Evolutionary conservation across 2,329 filamentous ascomycete genomes (phyloP), one percentile per base, ranked within the genome.

Genomic region (Torrubiella hemipterigena): DNA sequence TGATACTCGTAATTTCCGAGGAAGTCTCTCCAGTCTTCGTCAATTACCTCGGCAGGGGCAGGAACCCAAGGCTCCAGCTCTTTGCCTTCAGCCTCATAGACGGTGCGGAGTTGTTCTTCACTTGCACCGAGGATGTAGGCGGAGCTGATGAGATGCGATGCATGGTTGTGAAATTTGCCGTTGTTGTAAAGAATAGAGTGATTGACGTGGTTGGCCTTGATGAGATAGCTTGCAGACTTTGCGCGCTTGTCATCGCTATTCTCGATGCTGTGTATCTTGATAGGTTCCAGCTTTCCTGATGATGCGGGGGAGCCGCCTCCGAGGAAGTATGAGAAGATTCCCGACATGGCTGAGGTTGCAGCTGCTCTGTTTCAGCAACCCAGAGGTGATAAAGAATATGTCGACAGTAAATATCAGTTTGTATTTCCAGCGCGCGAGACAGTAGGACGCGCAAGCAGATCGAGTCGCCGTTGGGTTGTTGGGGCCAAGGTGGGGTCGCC

Each of bases 181-280:
- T 81, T 53, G 51, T 87, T 75, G 53, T 82, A 91, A 33, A 94
- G 59, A 42, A 96, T 77, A 19, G 85, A 75, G 56, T 93, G 73
- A 51, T 91, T 94, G 42, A 79, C 78, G 59, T 98, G 91, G 52
- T 96, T 96, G 31, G 87, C 79, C 54, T 82, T 84, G 38, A 98
- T 55, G 11, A 98, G 65, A 56, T 96, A 86, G 60, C 93, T 95
- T 38, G 98, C 66, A 14, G 83, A 83, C 38, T 89, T 69, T 13
- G 81, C 76, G 34, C 81, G 68, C 53, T 84, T 89, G 49, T 93
- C 85, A 7, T 77, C 69, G 29, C 76, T 68, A 5, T 78, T 80
- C 58, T 96, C 89, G 45, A 94, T 70, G 52, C 81, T 73, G 56
- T 93, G 76, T 35, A 84, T 66, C 40, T 81, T 64, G 33, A 89